A percentile compares a stretch with the other conserved stretches of the same genome.
phyloP scores from a whole-genome alignment of 23 red algal species.

The Chondrus crispus region DNA sequence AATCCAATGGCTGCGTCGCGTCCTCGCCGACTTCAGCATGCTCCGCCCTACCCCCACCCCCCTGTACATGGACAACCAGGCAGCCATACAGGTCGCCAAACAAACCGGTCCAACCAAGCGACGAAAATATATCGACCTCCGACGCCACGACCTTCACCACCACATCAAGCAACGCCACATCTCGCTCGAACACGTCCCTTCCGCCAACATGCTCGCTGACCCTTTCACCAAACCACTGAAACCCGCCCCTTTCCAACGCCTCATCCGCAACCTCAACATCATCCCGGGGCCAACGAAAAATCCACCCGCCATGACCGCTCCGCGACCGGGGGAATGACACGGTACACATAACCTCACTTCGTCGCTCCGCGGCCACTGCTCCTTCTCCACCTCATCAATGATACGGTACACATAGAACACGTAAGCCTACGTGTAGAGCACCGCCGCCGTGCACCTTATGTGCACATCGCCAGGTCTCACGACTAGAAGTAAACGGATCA shows the following conservation, averaged over 20 bases:
- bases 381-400: too few species aligned
- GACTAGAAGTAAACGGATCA: too few species aligned
- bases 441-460: too few species aligned
- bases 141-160: not conserved
- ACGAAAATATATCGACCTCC: slow-evolving; percentile 26
- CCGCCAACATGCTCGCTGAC: not conserved
- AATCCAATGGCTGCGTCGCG: not conserved
- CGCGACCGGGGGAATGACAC: too few species aligned
- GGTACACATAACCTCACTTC: too few species aligned
- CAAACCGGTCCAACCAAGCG: not conserved
- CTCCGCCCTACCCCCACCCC: not conserved
- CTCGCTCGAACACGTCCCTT: not conserved
- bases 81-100: not conserved
- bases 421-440: too few species aligned
- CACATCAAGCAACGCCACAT: not conserved
- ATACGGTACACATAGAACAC: too few species aligned
- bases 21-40: not conserved
- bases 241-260: not conserved
- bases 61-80: not conserved
- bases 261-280: too few species aligned
- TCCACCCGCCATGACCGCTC: too few species aligned
- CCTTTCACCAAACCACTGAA: not conserved
- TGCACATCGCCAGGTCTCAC: too few species aligned
- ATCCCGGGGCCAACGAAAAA: too few species aligned
- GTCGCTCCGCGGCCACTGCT: too few species aligned